Evolutionary conservation across 805 yeast species (phyloP).

Genomic region (Cyberlindnera bimundalis): DNA sequence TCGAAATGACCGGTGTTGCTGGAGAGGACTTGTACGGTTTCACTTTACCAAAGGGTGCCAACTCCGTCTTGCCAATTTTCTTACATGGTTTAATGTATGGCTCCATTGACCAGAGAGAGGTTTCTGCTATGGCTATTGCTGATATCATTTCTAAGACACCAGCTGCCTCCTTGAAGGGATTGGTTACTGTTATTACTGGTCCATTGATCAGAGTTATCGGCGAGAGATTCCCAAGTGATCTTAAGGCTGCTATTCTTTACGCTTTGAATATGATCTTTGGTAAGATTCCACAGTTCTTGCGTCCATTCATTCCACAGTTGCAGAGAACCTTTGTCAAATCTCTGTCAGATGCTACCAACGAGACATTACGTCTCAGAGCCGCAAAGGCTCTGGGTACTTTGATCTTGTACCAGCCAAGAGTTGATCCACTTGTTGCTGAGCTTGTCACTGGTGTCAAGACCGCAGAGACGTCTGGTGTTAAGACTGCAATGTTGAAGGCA

Average conservation of each 20-base stretch:
- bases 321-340: constrained; percentile 96
- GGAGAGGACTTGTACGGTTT: constrained; percentile 74
- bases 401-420: constrained; percentile 86
- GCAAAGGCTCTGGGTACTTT: constrained; percentile 87
- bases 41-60: constrained; percentile 73
- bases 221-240: constrained; percentile 86
- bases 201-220: constrained; percentile 98
- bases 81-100: constrained; percentile 96
- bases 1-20: constrained; percentile 57
- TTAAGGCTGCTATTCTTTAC: constrained; percentile 87
- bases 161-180: constrained; percentile 75
- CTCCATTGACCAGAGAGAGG: constrained; percentile 73
- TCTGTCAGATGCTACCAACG: constrained; percentile 72
- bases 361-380: constrained; percentile 73
- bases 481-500: constrained; percentile 82
- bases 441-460: constrained; percentile 70
- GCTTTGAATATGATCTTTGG: constrained; percentile 76
- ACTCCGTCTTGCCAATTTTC: constrained; percentile 84
- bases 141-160: constrained; percentile 84
- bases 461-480: constrained; percentile 66
- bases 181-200: constrained; percentile 92
- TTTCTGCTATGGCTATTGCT: constrained; percentile 85
- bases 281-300: constrained; percentile 84
- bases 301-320: constrained; percentile 95
- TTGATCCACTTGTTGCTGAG: constrained; percentile 88